Evolutionary conservation across 2,329 filamentous ascomycete genomes (phyloP), one percentile per base, ranked within the genome.

Genomic region (Ceratocystiopsis sp.): DNA sequence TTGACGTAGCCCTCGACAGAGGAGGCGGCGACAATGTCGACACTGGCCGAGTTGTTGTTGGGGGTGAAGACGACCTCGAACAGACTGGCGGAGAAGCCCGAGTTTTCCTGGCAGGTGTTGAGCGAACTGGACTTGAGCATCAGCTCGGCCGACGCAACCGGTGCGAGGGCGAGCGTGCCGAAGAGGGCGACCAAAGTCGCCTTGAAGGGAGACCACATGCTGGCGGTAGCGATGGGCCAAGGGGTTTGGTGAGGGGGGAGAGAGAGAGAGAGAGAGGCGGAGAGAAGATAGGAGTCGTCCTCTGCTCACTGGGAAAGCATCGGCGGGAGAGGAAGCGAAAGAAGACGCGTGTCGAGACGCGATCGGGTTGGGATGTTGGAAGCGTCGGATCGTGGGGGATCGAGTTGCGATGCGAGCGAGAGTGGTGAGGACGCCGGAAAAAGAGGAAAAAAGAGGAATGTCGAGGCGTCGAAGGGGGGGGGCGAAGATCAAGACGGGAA

Each of bases 1-100:
- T 71, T 68, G 51, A 91, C 76, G 59, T 79, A 78, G 52, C 80
- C 82, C 47, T 76, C 68, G 52, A 93, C 80, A 40, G 79, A 64
- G 36, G 83, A 86, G 42, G 81, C 71, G 50, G 81, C 82, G 49
- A 78, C 69, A 53, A 89, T 73, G 55, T 82, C 71, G 57, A 86
- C 75, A 42, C 66, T 60, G 42, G 84, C 62, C 19, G 70, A 73
- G 51, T 66, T 65, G 59, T 84, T 82, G 50, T 69, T 61, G 16
- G 78, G 76, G 3, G 69, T 79, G 61, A 78, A 81, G 49, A 72
- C 63, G 58, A 89, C 80, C 53, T 85, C 77, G 69, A 91, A 89
- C 44, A 85, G 68, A 45, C 78, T 83, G 45, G 84, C 83, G 2
- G 80, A 80, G 60, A 91, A 87, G 53, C 74, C 77, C 36, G 79